Conservation (phyloP, 352 stramenopile genomes). For the Plasmopara muralis region DNA sequence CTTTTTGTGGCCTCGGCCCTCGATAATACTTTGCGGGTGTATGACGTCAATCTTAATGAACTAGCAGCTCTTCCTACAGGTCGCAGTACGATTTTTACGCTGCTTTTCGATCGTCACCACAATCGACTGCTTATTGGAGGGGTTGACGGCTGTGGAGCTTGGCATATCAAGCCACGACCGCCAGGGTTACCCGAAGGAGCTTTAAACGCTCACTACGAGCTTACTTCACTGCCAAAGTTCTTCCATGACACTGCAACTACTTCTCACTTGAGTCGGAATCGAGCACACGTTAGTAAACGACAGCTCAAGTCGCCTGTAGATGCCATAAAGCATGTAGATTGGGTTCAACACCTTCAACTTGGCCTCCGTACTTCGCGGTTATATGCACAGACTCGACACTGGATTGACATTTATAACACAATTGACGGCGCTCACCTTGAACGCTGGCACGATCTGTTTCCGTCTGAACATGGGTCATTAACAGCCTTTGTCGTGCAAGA, state of each 20-base stretch:
- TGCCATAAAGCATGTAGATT: conserved; percentile 15
- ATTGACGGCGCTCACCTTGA: conserved; percentile 42
- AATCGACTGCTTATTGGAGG: conserved; percentile 52
- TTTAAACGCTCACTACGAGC: conserved; percentile 55
- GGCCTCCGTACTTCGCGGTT: conserved; percentile 31
- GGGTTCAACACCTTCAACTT: conserved; percentile 51
- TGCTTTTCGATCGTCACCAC: conserved; percentile 49
- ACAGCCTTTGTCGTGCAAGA: conserved; percentile 60
- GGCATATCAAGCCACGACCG: conserved; percentile 41
- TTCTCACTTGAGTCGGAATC: conserved; percentile 3
- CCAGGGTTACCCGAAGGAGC: conserved; percentile 27
- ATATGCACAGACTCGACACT: conserved; percentile 43
- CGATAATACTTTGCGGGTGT: conserved; percentile 56
- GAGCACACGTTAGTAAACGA: conserved; percentile 2
- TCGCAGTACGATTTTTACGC: conserved; percentile 41
- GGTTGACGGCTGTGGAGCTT: conserved; percentile 55
- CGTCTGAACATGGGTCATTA: conserved; percentile 46
- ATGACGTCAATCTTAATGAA: conserved; percentile 51
- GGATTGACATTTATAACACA: conserved; percentile 50
- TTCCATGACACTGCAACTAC: conserved; percentile 23
- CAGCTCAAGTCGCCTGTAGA: conserved; percentile 9
- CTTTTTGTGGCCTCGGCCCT: conserved; percentile 58
- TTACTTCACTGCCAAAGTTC: conserved; percentile 40
- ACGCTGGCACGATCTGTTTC: conserved; percentile 45
- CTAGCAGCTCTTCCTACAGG: conserved; percentile 44